Base-by-base conservation (phyloP, 2,329 filamentous ascomycete genomes). In the Alternaria burnsii region DNA sequence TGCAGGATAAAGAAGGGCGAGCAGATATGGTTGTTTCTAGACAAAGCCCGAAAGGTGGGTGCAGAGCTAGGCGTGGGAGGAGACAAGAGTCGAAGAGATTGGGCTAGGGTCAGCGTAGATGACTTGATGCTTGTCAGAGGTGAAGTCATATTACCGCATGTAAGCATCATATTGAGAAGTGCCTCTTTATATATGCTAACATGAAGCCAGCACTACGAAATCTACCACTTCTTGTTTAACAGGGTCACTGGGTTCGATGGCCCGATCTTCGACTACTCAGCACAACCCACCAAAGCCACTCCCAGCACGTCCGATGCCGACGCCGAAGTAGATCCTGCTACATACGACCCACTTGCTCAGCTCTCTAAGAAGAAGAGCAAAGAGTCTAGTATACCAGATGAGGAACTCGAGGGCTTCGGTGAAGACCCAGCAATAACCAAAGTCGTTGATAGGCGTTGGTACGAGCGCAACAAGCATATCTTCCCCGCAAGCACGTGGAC, bases 391-490 rank as follows among this genome's bases (percentile, higher is more conserved):
- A 55, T 76, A 26, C 54, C 85, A 89, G 80, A 83, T 53, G 66
- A 76, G 3, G 78, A 82, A 28, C 80, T 85, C 12, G 94, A 97
- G 80, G 94, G 94, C 14, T 88, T 85, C 26, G 79, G 84, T 41
- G 91, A 95, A 63, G 94, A 98, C 70, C 89, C 94, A 1, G 86
- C 86, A 3, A 80, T 91, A 63, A 98, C 94, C 3, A 98, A 97
- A 76, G 94, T 99, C 4, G 94, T 99, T 4, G 94, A 99, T 81
- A 87, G 95, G 61, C 85, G 95, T 61, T 99, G 95, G 95, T 99
- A 97, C 77, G 93, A 97, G 82, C 88, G 89, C 73, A 97, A 98
- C 78, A 99, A 98, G 80, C 95, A 99, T 79, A 98, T 99, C 59
- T 99, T 94, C 77, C 95, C 95, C 0, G 94, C 94, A 20, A 98